These are phyloP conservation scores for Condylostoma magnum DNA, from an alignment of 169 alveolate species.

Conservation along the genomic window DNA sequence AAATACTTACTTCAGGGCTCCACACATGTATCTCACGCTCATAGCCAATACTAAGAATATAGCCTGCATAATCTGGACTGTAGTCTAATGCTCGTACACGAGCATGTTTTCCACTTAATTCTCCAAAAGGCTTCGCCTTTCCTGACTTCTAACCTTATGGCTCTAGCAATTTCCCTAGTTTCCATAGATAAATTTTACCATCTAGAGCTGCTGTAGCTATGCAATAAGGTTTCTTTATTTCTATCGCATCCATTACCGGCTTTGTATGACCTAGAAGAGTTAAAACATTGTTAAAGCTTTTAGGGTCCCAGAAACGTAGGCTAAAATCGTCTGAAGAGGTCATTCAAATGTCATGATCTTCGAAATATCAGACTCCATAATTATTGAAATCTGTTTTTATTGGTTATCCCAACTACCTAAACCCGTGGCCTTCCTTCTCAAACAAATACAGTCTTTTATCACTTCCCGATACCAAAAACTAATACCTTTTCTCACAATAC, in stretches of 20 bases:
- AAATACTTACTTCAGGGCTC: slow-evolving; percentile 79
- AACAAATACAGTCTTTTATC: slow-evolving; percentile 9
- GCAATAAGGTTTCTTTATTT: slow-evolving; percentile 59
- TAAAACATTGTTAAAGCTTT: slow-evolving; percentile 14
- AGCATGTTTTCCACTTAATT: slow-evolving; percentile 39
- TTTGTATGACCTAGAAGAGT: slow-evolving; percentile 57
- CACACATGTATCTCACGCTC: slow-evolving; percentile 80
- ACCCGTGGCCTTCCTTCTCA: slow-evolving; percentile 3
- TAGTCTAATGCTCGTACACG: slow-evolving; percentile 66
- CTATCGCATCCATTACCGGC: slow-evolving; percentile 65
- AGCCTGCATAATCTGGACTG: slow-evolving; percentile 73
- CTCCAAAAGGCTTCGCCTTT: slow-evolving; percentile 31
- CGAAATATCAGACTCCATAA: slow-evolving; percentile 48
- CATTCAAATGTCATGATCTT: slow-evolving; percentile 54
- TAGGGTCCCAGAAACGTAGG: slow-evolving; percentile 42
- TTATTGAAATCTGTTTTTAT: slow-evolving; percentile 5
- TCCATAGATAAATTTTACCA: slow-evolving; percentile 71
- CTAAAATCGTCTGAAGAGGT: slow-evolving; percentile 58
- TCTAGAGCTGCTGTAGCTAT: slow-evolving; percentile 74
- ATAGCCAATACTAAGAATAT: slow-evolving; percentile 76
- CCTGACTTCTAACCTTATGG: slow-evolving; percentile 39
- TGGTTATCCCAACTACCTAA: background rate
- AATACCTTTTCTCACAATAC: slow-evolving; percentile 6
- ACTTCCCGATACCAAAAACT: slow-evolving; percentile 3
- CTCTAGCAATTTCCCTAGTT: slow-evolving; percentile 59